phyloP scores from a whole-genome alignment of 192 early-diverging fungal species.

The Powellomyces hirtus region DNA sequence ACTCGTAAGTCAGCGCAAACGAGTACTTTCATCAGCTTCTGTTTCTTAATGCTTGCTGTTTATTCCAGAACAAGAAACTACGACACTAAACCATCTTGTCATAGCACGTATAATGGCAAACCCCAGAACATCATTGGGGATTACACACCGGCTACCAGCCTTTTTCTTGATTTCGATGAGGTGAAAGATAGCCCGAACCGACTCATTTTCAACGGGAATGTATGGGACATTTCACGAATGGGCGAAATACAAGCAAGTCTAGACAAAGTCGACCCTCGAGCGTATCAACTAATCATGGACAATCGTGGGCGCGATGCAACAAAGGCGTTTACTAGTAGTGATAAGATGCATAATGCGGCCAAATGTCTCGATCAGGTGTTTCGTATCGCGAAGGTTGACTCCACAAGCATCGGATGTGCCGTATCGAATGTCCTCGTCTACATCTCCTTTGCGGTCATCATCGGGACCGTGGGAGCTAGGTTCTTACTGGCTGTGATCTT shows the following conservation, averaged over 20 bases:
- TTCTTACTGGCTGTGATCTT: slow-evolving; percentile 54
- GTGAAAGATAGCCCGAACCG: slow-evolving; percentile 48
- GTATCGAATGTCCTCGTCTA: slow-evolving; percentile 77
- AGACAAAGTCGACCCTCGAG: no score
- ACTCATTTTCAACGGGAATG: slow-evolving; percentile 71
- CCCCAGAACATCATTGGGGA: background rate
- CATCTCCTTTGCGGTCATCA: slow-evolving; percentile 61
- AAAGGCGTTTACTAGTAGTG: background rate
- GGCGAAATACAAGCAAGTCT: slow-evolving; percentile 31
- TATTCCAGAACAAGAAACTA: background rate
- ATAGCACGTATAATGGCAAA: background rate
- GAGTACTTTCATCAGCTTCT: background rate
- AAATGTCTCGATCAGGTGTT: slow-evolving; percentile 77
- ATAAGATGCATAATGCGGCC: slow-evolving; percentile 31
- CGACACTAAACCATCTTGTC: background rate
- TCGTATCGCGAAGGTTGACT: slow-evolving; percentile 78
- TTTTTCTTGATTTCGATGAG: slow-evolving; percentile 4
- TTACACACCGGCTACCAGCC: background rate
- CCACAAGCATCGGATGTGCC: slow-evolving; percentile 76
- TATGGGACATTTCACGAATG: slow-evolving; percentile 54
- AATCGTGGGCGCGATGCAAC: slow-evolving; percentile 51
- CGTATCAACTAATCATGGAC: background rate
- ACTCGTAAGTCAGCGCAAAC: background rate
- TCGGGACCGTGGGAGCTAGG: slow-evolving; percentile 38
- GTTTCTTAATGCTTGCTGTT: background rate